Evolutionary conservation across 305 asterid genomes (phyloP).

Genomic region (Solanum hybrid): DNA sequence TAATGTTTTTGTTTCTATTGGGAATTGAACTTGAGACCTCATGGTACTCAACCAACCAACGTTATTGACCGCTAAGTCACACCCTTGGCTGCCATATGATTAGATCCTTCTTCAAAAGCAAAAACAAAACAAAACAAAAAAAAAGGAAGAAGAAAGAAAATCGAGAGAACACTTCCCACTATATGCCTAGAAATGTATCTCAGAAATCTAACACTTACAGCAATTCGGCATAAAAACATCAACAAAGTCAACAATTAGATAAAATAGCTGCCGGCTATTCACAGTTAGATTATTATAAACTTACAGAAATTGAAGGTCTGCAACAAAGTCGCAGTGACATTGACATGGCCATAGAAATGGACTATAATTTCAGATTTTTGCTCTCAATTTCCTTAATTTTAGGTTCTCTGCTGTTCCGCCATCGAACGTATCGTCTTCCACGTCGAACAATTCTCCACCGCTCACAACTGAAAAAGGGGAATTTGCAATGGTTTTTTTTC

Average conservation of each 20-base stretch:
- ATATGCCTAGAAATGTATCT: not conserved
- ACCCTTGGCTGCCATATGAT: not conserved
- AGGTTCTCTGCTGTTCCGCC: not conserved
- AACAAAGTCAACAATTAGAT: not conserved
- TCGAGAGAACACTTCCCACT: not conserved
- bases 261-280: not conserved
- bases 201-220: not conserved
- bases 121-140: not conserved
- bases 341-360: slow-evolving; percentile 2
- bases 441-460: slow-evolving; percentile 1
- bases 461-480: not conserved
- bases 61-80: not conserved
- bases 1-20: not conserved
- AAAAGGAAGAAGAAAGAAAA: not conserved
- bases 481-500: not conserved
- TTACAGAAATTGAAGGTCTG: slow-evolving; percentile 31
- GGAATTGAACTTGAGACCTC: not conserved
- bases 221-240: not conserved
- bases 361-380: not conserved
- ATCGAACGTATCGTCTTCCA: not conserved
- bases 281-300: not conserved
- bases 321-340: slow-evolving; percentile 25
- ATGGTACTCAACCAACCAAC: not conserved
- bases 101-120: not conserved
- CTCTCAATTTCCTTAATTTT: not conserved